Evolutionary conservation across 768 basidiomycete species (phyloP).

Genomic region (Lentinula sp.): DNA sequence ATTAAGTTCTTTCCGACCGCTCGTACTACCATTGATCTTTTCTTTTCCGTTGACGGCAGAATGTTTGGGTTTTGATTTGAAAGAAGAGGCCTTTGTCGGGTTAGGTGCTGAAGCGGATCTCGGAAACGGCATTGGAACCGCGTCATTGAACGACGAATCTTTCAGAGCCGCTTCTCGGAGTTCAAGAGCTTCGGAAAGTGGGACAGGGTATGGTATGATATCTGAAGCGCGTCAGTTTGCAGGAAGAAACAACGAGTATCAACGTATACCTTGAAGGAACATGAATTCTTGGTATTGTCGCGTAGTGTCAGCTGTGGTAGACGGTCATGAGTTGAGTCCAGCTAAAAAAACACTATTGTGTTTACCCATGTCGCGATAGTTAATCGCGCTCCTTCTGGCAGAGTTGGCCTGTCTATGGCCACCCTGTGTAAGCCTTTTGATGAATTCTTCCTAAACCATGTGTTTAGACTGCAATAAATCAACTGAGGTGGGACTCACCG

Average conservation of each 20-base stretch:
- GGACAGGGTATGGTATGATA: slow-evolving; percentile 58
- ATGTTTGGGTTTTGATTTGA: slow-evolving; percentile 32
- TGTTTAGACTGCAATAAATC: slow-evolving; percentile 12
- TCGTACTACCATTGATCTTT: slow-evolving; percentile 21
- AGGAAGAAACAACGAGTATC: neutral
- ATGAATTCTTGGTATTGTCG: slow-evolving; percentile 63
- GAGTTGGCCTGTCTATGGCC: slow-evolving; percentile 60
- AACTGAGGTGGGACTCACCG: slow-evolving; percentile 36
- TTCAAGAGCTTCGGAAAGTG: slow-evolving; percentile 54
- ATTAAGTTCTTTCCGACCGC: slow-evolving; percentile 19
- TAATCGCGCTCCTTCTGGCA: slow-evolving; percentile 51
- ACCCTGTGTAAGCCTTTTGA: slow-evolving; percentile 67
- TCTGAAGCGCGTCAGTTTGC: slow-evolving; percentile 32
- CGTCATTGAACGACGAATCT: slow-evolving; percentile 46
- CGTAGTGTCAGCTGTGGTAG: slow-evolving; percentile 44
- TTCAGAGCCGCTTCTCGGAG: slow-evolving; percentile 47
- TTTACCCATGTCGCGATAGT: slow-evolving; percentile 75
- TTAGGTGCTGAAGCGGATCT: slow-evolving; percentile 13
- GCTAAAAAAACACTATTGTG: neutral
- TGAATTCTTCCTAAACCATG: slow-evolving; percentile 70
- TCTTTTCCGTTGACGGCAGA: slow-evolving; percentile 28
- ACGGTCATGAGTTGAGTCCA: slow-evolving; percentile 5
- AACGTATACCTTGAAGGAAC: slow-evolving; percentile 55
- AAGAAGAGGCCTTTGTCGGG: slow-evolving; percentile 12
- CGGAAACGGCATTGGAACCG: slow-evolving; percentile 32